Evolutionary conservation across 352 stramenopile species (phyloP).

Genomic region (Blastocystis sp.): DNA sequence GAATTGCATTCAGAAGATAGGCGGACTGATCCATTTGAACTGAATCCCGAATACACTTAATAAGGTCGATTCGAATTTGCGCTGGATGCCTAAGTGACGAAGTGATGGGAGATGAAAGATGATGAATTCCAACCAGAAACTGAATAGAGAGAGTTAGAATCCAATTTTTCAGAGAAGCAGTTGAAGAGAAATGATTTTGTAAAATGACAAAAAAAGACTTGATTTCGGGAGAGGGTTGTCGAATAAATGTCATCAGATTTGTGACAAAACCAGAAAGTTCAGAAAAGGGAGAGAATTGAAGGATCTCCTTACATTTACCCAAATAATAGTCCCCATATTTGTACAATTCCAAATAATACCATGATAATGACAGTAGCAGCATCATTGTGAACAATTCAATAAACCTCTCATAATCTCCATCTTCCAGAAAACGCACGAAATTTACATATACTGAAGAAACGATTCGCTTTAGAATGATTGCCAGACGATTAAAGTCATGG

Average conservation of each 20-base stretch:
- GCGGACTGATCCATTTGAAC: too few relatives aligned
- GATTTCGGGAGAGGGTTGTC: neutral
- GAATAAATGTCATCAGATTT: neutral
- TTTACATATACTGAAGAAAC: slow-evolving; percentile 3
- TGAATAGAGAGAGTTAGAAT: neutral
- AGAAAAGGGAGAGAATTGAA: neutral
- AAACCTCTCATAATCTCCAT: slow-evolving; percentile 12
- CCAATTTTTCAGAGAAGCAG: neutral
- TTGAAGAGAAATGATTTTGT: neutral
- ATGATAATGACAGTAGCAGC: slow-evolving; percentile 5
- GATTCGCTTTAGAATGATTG: neutral
- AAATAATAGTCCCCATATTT: slow-evolving; percentile 40
- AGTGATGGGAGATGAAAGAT: too few relatives aligned
- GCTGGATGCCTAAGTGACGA: too few relatives aligned
- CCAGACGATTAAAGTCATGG: neutral
- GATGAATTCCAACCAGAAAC: too few relatives aligned
- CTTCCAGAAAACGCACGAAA: slow-evolving; percentile 41
- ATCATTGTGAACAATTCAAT: neutral
- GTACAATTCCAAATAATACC: slow-evolving; percentile 48
- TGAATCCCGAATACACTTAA: too few relatives aligned
- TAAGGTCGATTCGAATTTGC: too few relatives aligned
- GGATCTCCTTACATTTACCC: slow-evolving; percentile 7
- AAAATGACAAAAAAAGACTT: neutral
- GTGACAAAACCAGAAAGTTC: neutral
- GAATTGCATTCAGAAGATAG: too few relatives aligned